Conservation (phyloP, 1,139 yeast genomes). For the Yamadazyma sp. region DNA sequence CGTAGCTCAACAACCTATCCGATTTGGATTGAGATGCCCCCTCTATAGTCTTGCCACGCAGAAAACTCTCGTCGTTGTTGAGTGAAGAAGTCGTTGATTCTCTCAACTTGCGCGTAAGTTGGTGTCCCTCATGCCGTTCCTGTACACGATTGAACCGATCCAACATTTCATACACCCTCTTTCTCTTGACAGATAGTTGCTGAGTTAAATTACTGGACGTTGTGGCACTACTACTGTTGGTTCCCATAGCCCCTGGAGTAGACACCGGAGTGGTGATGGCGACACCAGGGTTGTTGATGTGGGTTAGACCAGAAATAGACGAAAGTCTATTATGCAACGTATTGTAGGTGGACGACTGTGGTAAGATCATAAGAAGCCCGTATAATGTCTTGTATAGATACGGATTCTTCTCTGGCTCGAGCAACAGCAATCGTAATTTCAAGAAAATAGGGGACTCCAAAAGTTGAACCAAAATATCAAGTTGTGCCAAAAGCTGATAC, state of each 20-base stretch:
- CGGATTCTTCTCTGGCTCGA: slow-evolving; percentile 85
- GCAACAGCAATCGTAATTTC: slow-evolving; percentile 76
- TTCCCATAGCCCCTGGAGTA: slow-evolving; percentile 18
- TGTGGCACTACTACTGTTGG: slow-evolving; percentile 3
- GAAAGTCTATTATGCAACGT: slow-evolving; percentile 75
- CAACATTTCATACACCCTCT: slow-evolving; percentile 52
- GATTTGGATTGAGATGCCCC: slow-evolving; percentile 11
- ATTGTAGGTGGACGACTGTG: slow-evolving; percentile 92
- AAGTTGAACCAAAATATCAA: slow-evolving; percentile 78
- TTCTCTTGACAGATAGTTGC: slow-evolving; percentile 42
- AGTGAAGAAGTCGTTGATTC: slow-evolving; percentile 17
- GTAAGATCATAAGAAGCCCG: slow-evolving; percentile 90
- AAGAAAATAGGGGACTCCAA: slow-evolving; percentile 85
- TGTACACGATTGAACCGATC: slow-evolving; percentile 63
- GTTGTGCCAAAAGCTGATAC: slow-evolving; percentile 68
- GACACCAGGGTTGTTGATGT: slow-evolving; percentile 14
- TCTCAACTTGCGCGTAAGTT: slow-evolving; percentile 12
- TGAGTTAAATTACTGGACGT: slow-evolving; percentile 17
- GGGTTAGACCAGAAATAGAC: slow-evolving; percentile 35
- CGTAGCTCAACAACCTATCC: slow-evolving; percentile 17
- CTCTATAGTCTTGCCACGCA: slow-evolving; percentile 9
- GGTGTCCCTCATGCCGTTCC: slow-evolving; percentile 46
- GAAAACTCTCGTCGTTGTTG: slow-evolving; percentile 9
- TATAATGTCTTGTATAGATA: slow-evolving; percentile 83
- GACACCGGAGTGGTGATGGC: slow-evolving; percentile 23